These are phyloP conservation scores for Ochetophila trinervis DNA, from an alignment of 306 rosid genomes.

Conservation along the genomic window DNA sequence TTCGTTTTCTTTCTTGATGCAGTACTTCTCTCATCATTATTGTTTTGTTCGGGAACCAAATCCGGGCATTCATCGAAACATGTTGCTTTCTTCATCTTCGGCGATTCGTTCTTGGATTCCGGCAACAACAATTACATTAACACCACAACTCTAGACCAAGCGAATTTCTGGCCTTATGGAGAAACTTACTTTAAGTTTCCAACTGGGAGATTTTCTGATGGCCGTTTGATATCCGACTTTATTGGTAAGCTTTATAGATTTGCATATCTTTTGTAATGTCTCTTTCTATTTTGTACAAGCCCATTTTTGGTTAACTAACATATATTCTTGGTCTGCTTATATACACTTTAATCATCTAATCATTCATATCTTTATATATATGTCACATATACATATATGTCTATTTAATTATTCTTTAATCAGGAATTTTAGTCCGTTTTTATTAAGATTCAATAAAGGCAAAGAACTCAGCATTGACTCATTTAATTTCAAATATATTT, in stretches of 20 bases:
- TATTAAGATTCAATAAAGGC: too few relatives aligned
- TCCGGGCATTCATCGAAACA: constrained; percentile 12
- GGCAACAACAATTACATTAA: constrained; percentile 96
- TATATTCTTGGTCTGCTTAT: constrained; percentile 19
- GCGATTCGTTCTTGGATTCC: constrained; percentile 84
- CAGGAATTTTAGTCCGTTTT: too few relatives aligned
- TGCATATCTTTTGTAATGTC: constrained; percentile 22
- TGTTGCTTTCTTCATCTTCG: constrained; percentile 63
- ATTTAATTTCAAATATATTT: too few relatives aligned
- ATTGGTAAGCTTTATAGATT: constrained; percentile 42
- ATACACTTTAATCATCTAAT: constrained; percentile 6
- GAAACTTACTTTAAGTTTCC: constrained; percentile 69
- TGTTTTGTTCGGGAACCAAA: constrained; percentile 28
- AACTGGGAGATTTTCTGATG: constrained; percentile 90
- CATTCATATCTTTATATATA: background rate
- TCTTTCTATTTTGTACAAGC: constrained; percentile 22
- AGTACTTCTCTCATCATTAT: constrained; percentile 1
- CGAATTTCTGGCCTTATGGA: constrained; percentile 94
- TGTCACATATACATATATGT: background rate
- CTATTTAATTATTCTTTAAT: too few relatives aligned
- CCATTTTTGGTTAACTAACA: constrained; percentile 36
- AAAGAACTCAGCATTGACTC: too few relatives aligned
- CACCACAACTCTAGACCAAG: constrained; percentile 82
- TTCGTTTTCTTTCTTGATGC: constrained; percentile 24
- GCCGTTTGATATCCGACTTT: constrained; percentile 79